A percentile compares a stretch with the other conserved stretches of the same genome.
phyloP scores from a whole-genome alignment of 495 filamentous ascomycete genomes.

The Aspergillus diversus region DNA sequence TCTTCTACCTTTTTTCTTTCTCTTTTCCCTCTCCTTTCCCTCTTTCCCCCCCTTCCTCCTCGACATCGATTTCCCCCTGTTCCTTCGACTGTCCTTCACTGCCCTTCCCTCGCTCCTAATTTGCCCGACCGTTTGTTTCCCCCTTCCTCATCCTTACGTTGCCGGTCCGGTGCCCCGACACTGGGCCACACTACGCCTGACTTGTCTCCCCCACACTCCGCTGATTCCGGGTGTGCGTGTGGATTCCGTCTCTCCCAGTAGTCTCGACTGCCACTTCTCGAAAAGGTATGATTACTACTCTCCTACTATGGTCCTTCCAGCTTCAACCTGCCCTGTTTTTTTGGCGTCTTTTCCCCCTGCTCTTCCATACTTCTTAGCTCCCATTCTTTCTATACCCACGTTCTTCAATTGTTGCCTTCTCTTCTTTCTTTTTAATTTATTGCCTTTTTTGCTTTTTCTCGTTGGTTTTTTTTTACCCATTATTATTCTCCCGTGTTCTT shows the following conservation, averaged over 20 bases:
- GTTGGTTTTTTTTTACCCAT: slow-evolving; percentile 3
- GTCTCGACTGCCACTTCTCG: slow-evolving; percentile 1
- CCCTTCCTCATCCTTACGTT: slow-evolving; percentile 23
- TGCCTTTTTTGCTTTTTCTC: slow-evolving; percentile 10
- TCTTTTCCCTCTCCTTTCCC: slow-evolving; percentile 6
- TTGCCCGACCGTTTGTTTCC: slow-evolving; percentile 7
- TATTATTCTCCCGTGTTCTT: slow-evolving; percentile 6
- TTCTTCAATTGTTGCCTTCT: slow-evolving; percentile 20
- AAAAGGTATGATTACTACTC: slow-evolving; percentile 15
- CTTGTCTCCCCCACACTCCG: slow-evolving; percentile 47
- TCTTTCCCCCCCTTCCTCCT: neutral
- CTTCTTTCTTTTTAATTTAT: slow-evolving; percentile 3
- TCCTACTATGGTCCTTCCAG: neutral
- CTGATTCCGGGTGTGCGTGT: slow-evolving; percentile 28
- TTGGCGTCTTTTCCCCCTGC: slow-evolving; percentile 3
- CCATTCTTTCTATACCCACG: slow-evolving; percentile 9
- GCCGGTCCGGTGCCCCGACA: slow-evolving; percentile 44
- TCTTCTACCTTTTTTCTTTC: slow-evolving; percentile 3
- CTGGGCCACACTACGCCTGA: slow-evolving; percentile 27
- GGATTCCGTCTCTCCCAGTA: slow-evolving; percentile 11
- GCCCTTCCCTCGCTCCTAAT: neutral
- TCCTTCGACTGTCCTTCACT: neutral
- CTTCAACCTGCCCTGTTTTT: neutral
- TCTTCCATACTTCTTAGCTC: slow-evolving; percentile 1
- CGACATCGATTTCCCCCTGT: neutral